Evolutionary conservation across 257 asterid species (phyloP), one percentile per base, ranked within the genome.

Genomic region (Solanum virginianum): DNA sequence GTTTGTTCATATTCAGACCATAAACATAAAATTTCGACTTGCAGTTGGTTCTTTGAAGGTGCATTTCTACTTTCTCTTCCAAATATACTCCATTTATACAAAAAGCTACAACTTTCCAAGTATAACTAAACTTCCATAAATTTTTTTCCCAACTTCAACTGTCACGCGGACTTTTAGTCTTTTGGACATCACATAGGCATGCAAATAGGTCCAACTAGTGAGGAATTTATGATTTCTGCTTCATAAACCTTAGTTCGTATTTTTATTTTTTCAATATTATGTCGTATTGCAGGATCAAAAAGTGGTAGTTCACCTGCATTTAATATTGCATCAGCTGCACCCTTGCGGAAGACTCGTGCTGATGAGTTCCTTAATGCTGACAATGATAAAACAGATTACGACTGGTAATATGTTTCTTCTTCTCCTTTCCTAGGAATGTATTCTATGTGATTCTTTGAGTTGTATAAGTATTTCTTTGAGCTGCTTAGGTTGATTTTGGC

Each of bases 291-390:
- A 97, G 99, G 97, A 84, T 88, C 90, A 57, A 89, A 83, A 71
- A 36, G 86, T 80, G 98, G 97, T 54, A 86, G 91, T 87, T 94
- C 96, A 56, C 98, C 94, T 60, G 63, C 91, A 84, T 95, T 91
- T 87, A 92, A 90, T 88, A 83, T 95, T 87, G 60, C 92, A 22
- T 84, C 97, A 16, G 92, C 93, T 80, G 81, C 92, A 85, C 81
- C 92, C 18, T 87, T 87, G 39, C 92, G 96, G 83, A 95, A 91
- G 94, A 89, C 92, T 85, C 98, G 91, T 49, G 87, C 96, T 49
- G 99, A 94, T 39, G 99, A 97, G 88, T 94, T 97, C 86, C 98
- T 97, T 89, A 94, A 91, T 88, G 91, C 99, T 26, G 99, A 95
- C 88, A 94, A 91, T 85, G 98, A 97, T 91, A 97, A 97, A 91